Conservation (phyloP, 805 yeast species). For the Barnettozyma populi region DNA sequence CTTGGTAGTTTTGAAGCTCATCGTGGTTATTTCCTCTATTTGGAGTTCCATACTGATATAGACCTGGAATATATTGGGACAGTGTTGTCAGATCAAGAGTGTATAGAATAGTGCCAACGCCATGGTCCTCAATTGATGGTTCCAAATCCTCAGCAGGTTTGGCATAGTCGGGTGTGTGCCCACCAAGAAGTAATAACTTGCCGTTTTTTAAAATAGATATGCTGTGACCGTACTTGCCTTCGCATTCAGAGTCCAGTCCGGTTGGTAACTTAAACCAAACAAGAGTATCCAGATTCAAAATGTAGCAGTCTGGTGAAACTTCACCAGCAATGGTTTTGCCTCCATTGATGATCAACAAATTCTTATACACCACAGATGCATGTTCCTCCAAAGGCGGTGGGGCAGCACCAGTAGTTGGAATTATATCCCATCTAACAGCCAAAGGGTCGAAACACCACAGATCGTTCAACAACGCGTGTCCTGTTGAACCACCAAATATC, state of each 20-base stretch:
- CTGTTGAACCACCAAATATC: conserved; percentile 90
- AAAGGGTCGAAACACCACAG: conserved; percentile 76
- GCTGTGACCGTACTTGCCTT: conserved; percentile 89
- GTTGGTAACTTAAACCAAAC: conserved; percentile 65
- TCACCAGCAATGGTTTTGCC: conserved; percentile 77
- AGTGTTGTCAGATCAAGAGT: conserved; percentile 49
- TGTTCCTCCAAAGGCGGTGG: conserved; percentile 94
- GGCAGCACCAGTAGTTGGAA: conserved; percentile 56
- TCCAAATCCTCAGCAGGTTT: conserved; percentile 43
- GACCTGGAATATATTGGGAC: conserved; percentile 32
- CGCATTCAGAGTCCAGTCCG: conserved; percentile 50
- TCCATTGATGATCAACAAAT: conserved; percentile 79
- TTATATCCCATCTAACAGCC: conserved; percentile 61
- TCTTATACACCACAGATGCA: conserved; percentile 73
- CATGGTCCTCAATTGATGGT: conserved; percentile 46
- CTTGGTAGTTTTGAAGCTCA: conserved; percentile 18
- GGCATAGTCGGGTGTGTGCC: conserved; percentile 73
- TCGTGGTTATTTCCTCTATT: conserved; percentile 18
- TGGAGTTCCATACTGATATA: conserved; percentile 32
- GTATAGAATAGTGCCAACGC: conserved; percentile 56
- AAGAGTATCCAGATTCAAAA: conserved; percentile 67
- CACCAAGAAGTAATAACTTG: conserved; percentile 83
- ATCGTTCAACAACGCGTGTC: conserved; percentile 63
- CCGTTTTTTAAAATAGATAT: conserved; percentile 64
- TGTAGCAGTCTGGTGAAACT: conserved; percentile 58